phyloP scores from a whole-genome alignment of 331 rosid species.

The Arachis monticola region DNA sequence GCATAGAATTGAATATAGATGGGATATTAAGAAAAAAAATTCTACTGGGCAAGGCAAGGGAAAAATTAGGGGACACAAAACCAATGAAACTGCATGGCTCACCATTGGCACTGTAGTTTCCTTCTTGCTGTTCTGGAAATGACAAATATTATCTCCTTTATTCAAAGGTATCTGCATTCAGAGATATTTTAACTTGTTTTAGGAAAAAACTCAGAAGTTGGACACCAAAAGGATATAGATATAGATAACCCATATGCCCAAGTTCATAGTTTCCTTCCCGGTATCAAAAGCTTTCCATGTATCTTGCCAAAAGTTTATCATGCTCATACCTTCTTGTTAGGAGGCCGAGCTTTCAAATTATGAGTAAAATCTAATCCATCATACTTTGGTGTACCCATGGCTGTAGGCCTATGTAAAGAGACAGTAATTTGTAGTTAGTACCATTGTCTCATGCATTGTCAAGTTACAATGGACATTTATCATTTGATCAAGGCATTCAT shows the following conservation, averaged over 20 bases:
- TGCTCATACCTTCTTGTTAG: conserved; percentile 69
- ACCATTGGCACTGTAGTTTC: conserved; percentile 80
- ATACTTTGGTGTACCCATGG: conserved; percentile 45
- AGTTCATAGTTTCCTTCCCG: conserved; percentile 10
- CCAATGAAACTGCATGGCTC: conserved; percentile 29
- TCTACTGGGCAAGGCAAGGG: background rate
- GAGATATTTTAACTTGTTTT: background rate
- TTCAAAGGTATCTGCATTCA: conserved; percentile 69
- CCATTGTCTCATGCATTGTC: conserved; percentile 20
- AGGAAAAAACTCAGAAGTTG: no score
- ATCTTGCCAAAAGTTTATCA: background rate
- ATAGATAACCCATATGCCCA: background rate
- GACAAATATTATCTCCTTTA: conserved; percentile 67
- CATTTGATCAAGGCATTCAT: background rate
- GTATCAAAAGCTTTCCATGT: background rate
- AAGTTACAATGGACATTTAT: conserved; percentile 21
- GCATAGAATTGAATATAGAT: conserved; percentile 40
- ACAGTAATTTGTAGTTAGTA: conserved; percentile 36
- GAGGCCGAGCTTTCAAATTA: conserved; percentile 70
- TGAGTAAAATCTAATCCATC: conserved; percentile 56
- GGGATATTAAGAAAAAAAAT: conserved; percentile 12
- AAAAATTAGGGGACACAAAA: conserved; percentile 12
- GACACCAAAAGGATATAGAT: no score
- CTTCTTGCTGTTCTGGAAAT: conserved; percentile 62
- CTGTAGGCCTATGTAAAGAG: conserved; percentile 61